Evolutionary conservation across 345 rosid species (phyloP).

Genomic region (thale cress (Arabidopsis thaliana)): TAIR10.1 NC_003075.7:3764501-3765000

Average conservation of each 20-base stretch:
- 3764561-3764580: constrained; percentile 82
- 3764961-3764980: constrained; percentile 91
- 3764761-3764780: constrained; percentile 62
- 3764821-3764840: constrained; percentile 72
- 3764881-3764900: constrained; percentile 85
- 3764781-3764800: constrained; percentile 59
- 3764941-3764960: constrained; percentile 93
- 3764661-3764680: constrained; percentile 52
- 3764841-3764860: constrained; percentile 37
- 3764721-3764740: constrained; percentile 70
- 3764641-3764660: constrained; percentile 74
- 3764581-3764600: constrained; percentile 94
- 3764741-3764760: constrained; percentile 64
- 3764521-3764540: constrained; percentile 84
- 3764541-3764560: constrained; percentile 71
- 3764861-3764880: constrained; percentile 68
- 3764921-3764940: constrained; percentile 97
- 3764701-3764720: constrained; percentile 67
- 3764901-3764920: constrained; percentile 90
- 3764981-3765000: constrained; percentile 74
- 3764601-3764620: constrained; percentile 81
- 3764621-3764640: constrained; percentile 66
- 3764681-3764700: constrained; percentile 65
- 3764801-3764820: constrained; percentile 85
- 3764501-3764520: constrained; percentile 94